Base-by-base conservation (phyloP, 2,329 filamentous ascomycete genomes). In the Cladosporium sp. region DNA sequence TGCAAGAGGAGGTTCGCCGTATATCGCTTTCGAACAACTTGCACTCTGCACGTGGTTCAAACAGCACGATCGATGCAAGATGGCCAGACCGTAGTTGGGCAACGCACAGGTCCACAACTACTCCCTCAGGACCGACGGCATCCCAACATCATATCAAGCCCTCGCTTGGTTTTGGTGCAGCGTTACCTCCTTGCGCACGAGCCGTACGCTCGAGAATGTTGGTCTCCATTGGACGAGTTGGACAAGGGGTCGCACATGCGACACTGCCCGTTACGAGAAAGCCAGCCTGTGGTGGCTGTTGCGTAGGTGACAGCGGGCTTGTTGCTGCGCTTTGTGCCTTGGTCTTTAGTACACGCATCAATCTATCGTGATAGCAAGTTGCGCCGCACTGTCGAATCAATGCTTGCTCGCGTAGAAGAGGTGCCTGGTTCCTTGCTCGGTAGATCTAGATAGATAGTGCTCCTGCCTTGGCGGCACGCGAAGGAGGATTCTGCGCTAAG, bases 241-340 rank as follows among this genome's bases (percentile, higher is more conserved):
- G 60, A 63, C 60, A 53, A 63, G 60, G 49, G 34, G 60, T 51
- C n/a, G 49, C 49, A 56, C 60, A 46, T 63, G 60, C 60, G 51
- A 43, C 36, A 54, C 48, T 30, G 34, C 11, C 18, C 28, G 49
- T 28, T 28, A 43, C 34, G 34, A 43, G 16, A 18, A 26, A 39
- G 23, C 36, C 34, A 56, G 60, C 49, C 59, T 8, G 28, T 23
- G 21, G 49, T 30, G 58, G 49, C 60, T 63, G 49, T 54, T 54
- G 48, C 60, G 49, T 43, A 43, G 56, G 56, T 28, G 56, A 58
- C 32, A 16, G 54, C 39, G 7, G 56, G 36, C 56, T 23, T 46
- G 56, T 36, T 54, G 51, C 51, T 54, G 32, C 11, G 51, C n/a
- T 54, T 10, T 46, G 39, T 46, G 39, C 39, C 39, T 46, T 46